Evolutionary conservation across 2,329 filamentous ascomycete species (phyloP).

Genomic region (Fusarium coicis): DNA sequence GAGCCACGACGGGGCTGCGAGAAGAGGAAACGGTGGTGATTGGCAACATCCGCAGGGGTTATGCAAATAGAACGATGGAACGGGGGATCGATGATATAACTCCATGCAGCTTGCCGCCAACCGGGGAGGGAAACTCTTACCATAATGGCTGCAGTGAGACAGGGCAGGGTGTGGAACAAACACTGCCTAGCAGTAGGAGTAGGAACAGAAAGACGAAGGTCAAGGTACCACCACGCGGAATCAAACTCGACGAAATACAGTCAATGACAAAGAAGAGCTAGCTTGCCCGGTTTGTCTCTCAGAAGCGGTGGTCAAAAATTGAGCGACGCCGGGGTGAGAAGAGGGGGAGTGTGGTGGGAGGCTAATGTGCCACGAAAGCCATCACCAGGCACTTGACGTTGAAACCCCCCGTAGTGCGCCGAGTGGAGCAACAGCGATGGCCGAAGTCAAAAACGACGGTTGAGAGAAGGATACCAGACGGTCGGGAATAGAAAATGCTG

Average conservation of each 20-base stretch:
- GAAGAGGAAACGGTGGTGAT: slow-evolving; percentile 41
- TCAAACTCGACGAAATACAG: slow-evolving; percentile 50
- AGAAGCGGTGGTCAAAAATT: slow-evolving; percentile 44
- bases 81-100: slow-evolving; percentile 55
- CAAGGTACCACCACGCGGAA: slow-evolving; percentile 53
- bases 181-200: slow-evolving; percentile 37
- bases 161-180: slow-evolving; percentile 47
- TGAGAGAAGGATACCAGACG: slow-evolving; percentile 39
- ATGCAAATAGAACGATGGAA: slow-evolving; percentile 44
- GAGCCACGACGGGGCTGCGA: slow-evolving; percentile 40
- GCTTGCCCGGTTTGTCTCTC: slow-evolving; percentile 42
- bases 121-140: slow-evolving; percentile 57
- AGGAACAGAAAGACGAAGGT: slow-evolving; percentile 45
- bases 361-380: slow-evolving; percentile 51
- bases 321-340: slow-evolving; percentile 47
- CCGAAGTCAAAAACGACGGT: slow-evolving; percentile 36
- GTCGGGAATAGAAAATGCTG: slow-evolving; percentile 35
- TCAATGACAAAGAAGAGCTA: slow-evolving; percentile 48
- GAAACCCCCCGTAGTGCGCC: slow-evolving; percentile 43
- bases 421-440: slow-evolving; percentile 43
- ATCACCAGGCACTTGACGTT: slow-evolving; percentile 46
- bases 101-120: slow-evolving; percentile 57
- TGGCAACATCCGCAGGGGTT: slow-evolving; percentile 42
- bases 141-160: slow-evolving; percentile 58
- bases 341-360: slow-evolving; percentile 48